Evolutionary conservation across 306 rosid species (phyloP).

Genomic region (Benincasa hispida): DNA sequence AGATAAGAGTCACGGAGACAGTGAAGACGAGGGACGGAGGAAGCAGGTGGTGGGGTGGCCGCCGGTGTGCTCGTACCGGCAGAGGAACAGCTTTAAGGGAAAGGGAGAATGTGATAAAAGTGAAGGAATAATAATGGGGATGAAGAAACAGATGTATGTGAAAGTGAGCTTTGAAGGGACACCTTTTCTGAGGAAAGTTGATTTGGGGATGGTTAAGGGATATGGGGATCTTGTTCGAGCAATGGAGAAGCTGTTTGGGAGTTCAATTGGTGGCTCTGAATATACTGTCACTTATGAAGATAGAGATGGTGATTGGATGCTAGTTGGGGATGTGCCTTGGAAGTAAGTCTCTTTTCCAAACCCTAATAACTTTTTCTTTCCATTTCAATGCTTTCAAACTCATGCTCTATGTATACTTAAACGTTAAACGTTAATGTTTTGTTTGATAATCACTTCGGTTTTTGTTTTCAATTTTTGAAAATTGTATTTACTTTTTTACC

Average conservation of each 20-base stretch:
- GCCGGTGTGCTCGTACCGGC: slow-evolving; percentile 77
- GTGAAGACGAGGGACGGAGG: slow-evolving; percentile 13
- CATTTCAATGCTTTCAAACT: background rate
- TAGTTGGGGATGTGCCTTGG: too few species aligned
- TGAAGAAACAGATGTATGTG: slow-evolving; percentile 49
- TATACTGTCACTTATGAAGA: slow-evolving; percentile 73
- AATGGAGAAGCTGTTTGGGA: slow-evolving; percentile 70
- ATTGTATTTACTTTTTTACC: too few species aligned
- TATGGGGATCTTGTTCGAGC: slow-evolving; percentile 52
- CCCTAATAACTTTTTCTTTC: background rate
- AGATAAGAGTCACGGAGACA: background rate
- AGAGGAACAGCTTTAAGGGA: slow-evolving; percentile 36
- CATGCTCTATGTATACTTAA: too few species aligned
- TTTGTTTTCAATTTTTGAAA: too few species aligned
- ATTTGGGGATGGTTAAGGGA: slow-evolving; percentile 36
- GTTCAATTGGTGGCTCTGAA: slow-evolving; percentile 50
- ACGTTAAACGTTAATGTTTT: too few species aligned
- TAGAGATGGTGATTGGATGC: too few species aligned
- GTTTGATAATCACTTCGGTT: too few species aligned
- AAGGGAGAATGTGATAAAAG: background rate
- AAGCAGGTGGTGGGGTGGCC: slow-evolving; percentile 85
- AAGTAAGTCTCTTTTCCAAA: slow-evolving; percentile 16
- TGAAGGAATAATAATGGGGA: background rate
- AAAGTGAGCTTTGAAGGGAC: slow-evolving; percentile 91
- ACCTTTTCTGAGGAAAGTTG: slow-evolving; percentile 80